Conservation (phyloP, 495 filamentous ascomycete species). For the Neurospora africana region DNA sequence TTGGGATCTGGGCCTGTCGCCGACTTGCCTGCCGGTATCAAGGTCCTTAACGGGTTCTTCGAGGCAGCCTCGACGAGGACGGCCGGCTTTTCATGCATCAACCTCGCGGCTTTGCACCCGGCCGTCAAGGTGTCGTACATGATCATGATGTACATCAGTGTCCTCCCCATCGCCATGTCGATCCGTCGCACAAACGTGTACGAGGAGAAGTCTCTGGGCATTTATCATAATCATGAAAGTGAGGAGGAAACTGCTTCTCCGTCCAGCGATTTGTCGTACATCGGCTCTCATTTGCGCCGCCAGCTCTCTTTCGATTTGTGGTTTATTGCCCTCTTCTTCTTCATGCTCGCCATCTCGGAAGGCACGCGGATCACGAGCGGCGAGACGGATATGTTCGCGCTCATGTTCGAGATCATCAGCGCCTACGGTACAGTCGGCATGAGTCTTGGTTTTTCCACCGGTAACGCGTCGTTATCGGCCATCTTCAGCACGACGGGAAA, state of each 20-base stretch:
- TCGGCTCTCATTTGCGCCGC: constrained; percentile 75
- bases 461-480: constrained; percentile 67
- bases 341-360: constrained; percentile 80
- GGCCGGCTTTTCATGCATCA: constrained; percentile 74
- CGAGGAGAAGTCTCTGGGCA: constrained; percentile 84
- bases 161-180: constrained; percentile 90
- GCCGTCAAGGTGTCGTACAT: constrained; percentile 90
- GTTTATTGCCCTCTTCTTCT: constrained; percentile 84
- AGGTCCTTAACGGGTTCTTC: constrained; percentile 75
- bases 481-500: constrained; percentile 77
- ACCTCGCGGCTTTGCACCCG: constrained; percentile 67
- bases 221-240: constrained; percentile 43
- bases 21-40: constrained; percentile 52
- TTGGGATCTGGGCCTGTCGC: constrained; percentile 56
- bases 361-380: constrained; percentile 40
- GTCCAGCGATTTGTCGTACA: constrained; percentile 56
- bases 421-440: constrained; percentile 94
- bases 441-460: constrained; percentile 64
- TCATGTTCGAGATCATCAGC: constrained; percentile 84
- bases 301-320: constrained; percentile 92
- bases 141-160: constrained; percentile 99
- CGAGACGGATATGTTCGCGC: constrained; percentile 56
- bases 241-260: constrained; percentile 25
- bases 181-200: constrained; percentile 93
- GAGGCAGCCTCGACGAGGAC: constrained; percentile 81